Evolutionary conservation across 2,329 filamentous ascomycete genomes (phyloP).

Genomic region (Plectosphaerella sp.): DNA sequence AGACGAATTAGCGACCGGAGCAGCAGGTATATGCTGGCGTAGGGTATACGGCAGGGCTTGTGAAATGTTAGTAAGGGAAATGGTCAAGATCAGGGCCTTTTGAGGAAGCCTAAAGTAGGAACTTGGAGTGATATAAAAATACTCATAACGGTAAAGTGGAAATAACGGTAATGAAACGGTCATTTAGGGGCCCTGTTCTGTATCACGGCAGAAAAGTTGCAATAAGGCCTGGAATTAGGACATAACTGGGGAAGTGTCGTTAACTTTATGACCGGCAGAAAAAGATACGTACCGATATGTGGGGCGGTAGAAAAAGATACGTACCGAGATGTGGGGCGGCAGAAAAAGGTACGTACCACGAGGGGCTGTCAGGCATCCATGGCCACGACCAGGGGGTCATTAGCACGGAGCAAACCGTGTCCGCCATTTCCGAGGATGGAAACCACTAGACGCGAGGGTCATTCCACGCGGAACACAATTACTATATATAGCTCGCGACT

Average conservation of each 20-base stretch:
- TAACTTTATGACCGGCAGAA: constrained; percentile 1
- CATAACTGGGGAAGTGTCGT: neutral
- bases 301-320: neutral
- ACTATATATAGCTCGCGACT: too few relatives aligned
- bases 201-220: neutral
- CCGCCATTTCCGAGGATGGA: neutral
- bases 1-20: neutral
- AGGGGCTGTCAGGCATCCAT: neutral
- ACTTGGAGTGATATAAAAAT: neutral
- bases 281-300: constrained; percentile 1
- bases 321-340: neutral
- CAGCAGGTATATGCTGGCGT: neutral
- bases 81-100: neutral
- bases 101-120: too few relatives aligned
- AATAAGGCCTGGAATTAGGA: neutral
- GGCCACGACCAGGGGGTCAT: neutral
- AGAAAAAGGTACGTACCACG: constrained; percentile 1
- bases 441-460: neutral
- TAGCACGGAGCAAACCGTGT: neutral
- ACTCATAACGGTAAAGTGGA: neutral
- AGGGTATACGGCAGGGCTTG: neutral
- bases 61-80: neutral
- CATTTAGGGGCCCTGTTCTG: neutral
- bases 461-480: neutral
- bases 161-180: neutral